Evolutionary conservation across 106 monocot species (phyloP), one percentile per base, ranked within the genome.

Genomic region (Apostasia ramifera): DNA sequence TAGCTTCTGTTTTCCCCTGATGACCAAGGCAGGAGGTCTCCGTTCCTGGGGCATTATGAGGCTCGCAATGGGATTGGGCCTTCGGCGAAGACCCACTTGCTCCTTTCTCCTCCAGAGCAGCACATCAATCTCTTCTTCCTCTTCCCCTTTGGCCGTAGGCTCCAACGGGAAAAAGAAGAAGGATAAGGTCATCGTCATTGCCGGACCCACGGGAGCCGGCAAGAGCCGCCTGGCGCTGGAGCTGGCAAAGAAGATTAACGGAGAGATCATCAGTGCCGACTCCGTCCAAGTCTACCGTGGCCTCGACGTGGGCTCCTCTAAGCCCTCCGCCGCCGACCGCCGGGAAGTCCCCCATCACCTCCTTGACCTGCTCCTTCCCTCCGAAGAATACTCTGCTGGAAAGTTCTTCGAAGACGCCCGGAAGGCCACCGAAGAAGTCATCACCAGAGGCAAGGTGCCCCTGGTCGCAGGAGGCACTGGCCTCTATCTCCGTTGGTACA

Each of bases 401-500:
- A 53, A 78, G 12, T 90, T 86, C 66, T 90, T 77, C 40, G 79
- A 80, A 60, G 92, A 97, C 59, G 89, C 97, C 3, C 76, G 97
- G 41, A 78, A 48, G 40, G 84, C 84, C 3, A 90, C 97, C 0
- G 46, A 73, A 3, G 74, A 67, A 3, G 70, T 92, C 44, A 55
- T 97, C 6, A 66, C 59, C 7, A 84, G 73, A 38, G 86, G 80
- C 3, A 57, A 70, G 1, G 89, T 87, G 8, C 97, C 92, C 1
- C 75, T 97, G 44, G 81, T 97, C 49, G 84, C 89, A 3, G 97
- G 97, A 1, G 92, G 97, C 41, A 92, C 97, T 0, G 97, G 97
- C 0, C 76, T 97, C 8, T 97, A 92, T 63, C 61, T 97, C 44
- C 56, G 89, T n/a, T 97, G 95, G 95, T 97, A 77, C 61, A 82